These are phyloP conservation scores for Starmerella vaccinii DNA, from an alignment of 805 yeast species.

Conservation along the genomic window DNA sequence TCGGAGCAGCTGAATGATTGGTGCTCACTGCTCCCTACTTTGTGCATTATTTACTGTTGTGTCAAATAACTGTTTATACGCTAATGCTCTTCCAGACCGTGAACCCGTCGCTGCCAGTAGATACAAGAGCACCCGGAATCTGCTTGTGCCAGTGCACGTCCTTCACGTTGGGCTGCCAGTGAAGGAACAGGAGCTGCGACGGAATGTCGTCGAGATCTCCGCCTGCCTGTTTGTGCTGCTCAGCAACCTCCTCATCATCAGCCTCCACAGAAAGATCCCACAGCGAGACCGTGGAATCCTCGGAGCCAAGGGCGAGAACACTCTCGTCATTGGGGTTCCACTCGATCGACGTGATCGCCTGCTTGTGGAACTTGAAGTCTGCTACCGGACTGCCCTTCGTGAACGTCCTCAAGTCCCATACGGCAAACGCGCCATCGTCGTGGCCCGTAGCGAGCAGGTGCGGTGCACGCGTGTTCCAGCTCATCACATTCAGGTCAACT, in stretches of 20 bases:
- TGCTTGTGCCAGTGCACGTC: slow-evolving; percentile 97
- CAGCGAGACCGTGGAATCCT: slow-evolving; percentile 90
- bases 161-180: slow-evolving; percentile 96
- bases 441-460: slow-evolving; percentile 91
- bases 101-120: slow-evolving; percentile 93
- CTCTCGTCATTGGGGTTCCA: slow-evolving; percentile 95
- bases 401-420: slow-evolving; percentile 92
- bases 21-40: no score
- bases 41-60: no score
- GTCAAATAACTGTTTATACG: slow-evolving; percentile 40
- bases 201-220: slow-evolving; percentile 80
- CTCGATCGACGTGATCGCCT: slow-evolving; percentile 84
- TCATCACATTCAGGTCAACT: slow-evolving; percentile 85
- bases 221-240: slow-evolving; percentile 64
- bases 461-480: slow-evolving; percentile 84
- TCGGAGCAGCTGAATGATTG: no score
- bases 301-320: slow-evolving; percentile 88
- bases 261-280: slow-evolving; percentile 99
- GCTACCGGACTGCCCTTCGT: slow-evolving; percentile 74
- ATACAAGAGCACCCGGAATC: slow-evolving; percentile 88
- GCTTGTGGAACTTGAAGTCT: slow-evolving; percentile 86
- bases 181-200: slow-evolving; percentile 89
- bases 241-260: slow-evolving; percentile 90
- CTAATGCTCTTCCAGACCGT: slow-evolving; percentile 94
- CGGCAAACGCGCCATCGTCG: slow-evolving; percentile 95